A percentile compares a stretch with the other conserved stretches of the same genome.
Conservation (phyloP, 1,284 basidiomycete genomes). For the Naganishia sp. region DNA sequence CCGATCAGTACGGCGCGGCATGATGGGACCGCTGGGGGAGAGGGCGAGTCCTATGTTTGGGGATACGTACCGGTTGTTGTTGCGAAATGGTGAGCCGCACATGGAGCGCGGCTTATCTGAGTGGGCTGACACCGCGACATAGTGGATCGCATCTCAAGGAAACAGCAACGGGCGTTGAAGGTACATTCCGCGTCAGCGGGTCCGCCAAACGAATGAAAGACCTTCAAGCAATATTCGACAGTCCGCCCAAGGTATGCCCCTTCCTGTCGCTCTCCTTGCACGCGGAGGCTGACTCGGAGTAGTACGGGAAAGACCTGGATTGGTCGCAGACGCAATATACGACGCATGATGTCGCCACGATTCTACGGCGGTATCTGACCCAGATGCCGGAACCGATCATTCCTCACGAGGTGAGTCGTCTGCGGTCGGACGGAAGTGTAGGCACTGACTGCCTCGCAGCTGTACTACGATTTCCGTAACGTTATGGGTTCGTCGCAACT, state of each 20-base stretch:
- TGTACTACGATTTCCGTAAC: slow-evolving; percentile 27
- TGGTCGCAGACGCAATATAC: slow-evolving; percentile 85
- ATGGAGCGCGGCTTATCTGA: slow-evolving; percentile 4
- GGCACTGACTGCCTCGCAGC: slow-evolving; percentile 2
- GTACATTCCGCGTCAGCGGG: slow-evolving; percentile 91
- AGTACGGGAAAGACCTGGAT: slow-evolving; percentile 91
- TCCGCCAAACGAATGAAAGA: slow-evolving; percentile 94
- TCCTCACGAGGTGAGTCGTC: slow-evolving; percentile 65
- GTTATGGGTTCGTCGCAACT: slow-evolving; percentile 7
- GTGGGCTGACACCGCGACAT: background rate
- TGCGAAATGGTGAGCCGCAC: slow-evolving; percentile 78
- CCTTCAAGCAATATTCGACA: slow-evolving; percentile 85
- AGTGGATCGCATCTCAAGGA: slow-evolving; percentile 89
- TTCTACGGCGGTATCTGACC: slow-evolving; percentile 92
- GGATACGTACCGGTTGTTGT: slow-evolving; percentile 94
- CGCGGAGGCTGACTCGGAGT: slow-evolving; percentile 11
- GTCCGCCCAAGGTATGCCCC: slow-evolving; percentile 73
- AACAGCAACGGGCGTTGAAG: slow-evolving; percentile 90
- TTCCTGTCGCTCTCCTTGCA: background rate
- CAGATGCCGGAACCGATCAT: slow-evolving; percentile 70
- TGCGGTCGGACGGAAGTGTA: background rate
- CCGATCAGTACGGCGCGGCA: slow-evolving; percentile 81
- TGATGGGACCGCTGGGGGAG: background rate
- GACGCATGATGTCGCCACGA: slow-evolving; percentile 93
- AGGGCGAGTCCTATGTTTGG: slow-evolving; percentile 37